phyloP scores from a whole-genome alignment of 208 protist genomes.

The Acanthamoeba rhysodes region DNA sequence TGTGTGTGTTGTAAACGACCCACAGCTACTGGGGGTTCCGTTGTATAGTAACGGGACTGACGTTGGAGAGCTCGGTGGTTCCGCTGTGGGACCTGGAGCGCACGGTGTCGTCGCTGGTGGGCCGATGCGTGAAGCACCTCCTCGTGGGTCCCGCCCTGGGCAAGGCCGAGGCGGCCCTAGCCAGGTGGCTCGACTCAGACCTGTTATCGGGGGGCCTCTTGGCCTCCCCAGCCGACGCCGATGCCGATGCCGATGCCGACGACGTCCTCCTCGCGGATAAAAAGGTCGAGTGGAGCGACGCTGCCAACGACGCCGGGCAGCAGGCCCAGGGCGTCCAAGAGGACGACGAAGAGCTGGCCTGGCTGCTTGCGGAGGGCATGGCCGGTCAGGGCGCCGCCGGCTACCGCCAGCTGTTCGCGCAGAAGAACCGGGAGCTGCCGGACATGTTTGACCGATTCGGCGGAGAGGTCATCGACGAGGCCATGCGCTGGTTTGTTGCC shows the following conservation, averaged over 20 bases:
- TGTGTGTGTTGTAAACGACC: no score
- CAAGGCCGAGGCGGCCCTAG: not conserved
- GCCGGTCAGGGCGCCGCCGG: not conserved
- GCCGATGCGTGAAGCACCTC: constrained; percentile 14
- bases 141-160: not conserved
- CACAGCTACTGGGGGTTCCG: constrained; percentile 55
- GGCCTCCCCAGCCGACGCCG: not conserved
- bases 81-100: constrained; percentile 46
- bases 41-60: constrained; percentile 24
- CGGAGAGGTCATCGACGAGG: constrained; percentile 24
- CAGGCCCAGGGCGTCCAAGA: not conserved
- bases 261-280: not conserved
- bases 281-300: not conserved
- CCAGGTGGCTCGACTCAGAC: constrained; percentile 21
- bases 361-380: not conserved
- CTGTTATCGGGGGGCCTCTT: not conserved
- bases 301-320: no score
- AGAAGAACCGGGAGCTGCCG: not conserved
- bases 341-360: not conserved
- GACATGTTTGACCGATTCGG: constrained; percentile 52
- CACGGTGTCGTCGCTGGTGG: constrained; percentile 19
- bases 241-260: not conserved
- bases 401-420: constrained; percentile 22
- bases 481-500: constrained; percentile 49
- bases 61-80: not conserved